A percentile compares a stretch with the other conserved stretches of the same genome.
Conservation (phyloP, 2,329 filamentous ascomycete species). For the Alternaria consortialis region DNA sequence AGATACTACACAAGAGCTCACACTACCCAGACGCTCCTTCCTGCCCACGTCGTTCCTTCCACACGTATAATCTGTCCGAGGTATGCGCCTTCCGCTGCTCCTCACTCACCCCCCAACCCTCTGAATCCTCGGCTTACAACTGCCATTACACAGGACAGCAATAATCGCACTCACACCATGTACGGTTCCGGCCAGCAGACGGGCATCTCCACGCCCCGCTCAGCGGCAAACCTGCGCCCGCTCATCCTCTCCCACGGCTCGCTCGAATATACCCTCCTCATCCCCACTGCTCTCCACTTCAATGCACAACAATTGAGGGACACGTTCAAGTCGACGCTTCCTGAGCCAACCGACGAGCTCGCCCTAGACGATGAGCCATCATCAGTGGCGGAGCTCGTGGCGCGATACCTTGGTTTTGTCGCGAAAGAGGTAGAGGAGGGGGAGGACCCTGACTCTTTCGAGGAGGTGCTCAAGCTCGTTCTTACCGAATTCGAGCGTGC, state of each 20-base stretch:
- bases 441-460: conserved; percentile 90
- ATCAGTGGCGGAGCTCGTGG: conserved; percentile 89
- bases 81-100: conserved; percentile 20
- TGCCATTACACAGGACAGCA: conserved; percentile 8
- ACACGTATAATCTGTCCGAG: conserved; percentile 22
- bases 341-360: conserved; percentile 92
- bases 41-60: conserved; percentile 31
- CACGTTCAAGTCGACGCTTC: conserved; percentile 83
- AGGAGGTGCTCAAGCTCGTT: conserved; percentile 90
- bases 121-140: conserved; percentile 22
- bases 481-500: conserved; percentile 96
- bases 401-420: conserved; percentile 90
- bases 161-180: conserved; percentile 57
- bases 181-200: conserved; percentile 92
- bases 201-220: conserved; percentile 95
- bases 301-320: conserved; percentile 95
- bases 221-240: conserved; percentile 89
- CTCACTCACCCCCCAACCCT: not conserved
- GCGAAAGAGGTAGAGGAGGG: conserved; percentile 89
- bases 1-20: conserved; percentile 25
- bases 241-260: conserved; percentile 91
- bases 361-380: conserved; percentile 99
- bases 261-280: conserved; percentile 94
- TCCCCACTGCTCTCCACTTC: conserved; percentile 95
- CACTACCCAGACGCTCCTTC: conserved; percentile 32